Percentiles rank a stretch among this genome's conserved stretches.
phyloP scores from a whole-genome alignment of 2,329 filamentous ascomycete species.

The Verticillium klebahnii region DNA sequence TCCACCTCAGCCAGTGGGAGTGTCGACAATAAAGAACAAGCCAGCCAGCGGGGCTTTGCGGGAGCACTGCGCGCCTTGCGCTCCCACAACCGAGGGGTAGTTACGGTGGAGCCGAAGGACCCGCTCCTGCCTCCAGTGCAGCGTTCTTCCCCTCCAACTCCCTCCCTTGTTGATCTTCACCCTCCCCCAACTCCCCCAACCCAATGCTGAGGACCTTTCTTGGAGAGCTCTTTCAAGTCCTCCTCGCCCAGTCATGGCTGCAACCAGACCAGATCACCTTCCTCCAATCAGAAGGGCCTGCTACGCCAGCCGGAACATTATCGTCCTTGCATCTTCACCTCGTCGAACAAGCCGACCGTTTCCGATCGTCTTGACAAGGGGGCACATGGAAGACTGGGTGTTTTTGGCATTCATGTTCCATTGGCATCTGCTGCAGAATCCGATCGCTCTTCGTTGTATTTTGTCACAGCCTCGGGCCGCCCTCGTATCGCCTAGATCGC shows the following conservation, averaged over 20 bases:
- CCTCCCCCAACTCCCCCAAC: not conserved
- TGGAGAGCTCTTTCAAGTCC: not conserved
- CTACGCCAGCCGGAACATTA: not conserved
- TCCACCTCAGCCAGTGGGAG: not conserved
- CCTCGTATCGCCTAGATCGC: conserved; percentile 37
- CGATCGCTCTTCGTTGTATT: not conserved
- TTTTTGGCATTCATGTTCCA: not conserved
- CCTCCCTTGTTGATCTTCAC: not conserved
- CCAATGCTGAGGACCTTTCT: not conserved
- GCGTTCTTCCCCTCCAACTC: not conserved
- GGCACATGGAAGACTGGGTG: not conserved
- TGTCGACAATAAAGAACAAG: not conserved
- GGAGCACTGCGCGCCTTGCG: not conserved
- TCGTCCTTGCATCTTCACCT: not conserved
- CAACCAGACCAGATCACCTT: too few relatives aligned
- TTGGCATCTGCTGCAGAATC: not conserved
- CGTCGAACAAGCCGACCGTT: not conserved
- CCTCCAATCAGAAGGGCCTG: not conserved
- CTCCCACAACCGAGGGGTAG: not conserved
- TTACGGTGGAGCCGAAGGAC: not conserved
- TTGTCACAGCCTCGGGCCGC: not conserved
- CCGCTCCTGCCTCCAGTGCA: not conserved
- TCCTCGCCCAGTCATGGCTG: too few relatives aligned
- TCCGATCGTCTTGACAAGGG: not conserved
- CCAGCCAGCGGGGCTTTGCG: not conserved